Evolutionary conservation across 2,329 filamentous ascomycete species (phyloP).

Genomic region (Ceratocystis variospora): DNA sequence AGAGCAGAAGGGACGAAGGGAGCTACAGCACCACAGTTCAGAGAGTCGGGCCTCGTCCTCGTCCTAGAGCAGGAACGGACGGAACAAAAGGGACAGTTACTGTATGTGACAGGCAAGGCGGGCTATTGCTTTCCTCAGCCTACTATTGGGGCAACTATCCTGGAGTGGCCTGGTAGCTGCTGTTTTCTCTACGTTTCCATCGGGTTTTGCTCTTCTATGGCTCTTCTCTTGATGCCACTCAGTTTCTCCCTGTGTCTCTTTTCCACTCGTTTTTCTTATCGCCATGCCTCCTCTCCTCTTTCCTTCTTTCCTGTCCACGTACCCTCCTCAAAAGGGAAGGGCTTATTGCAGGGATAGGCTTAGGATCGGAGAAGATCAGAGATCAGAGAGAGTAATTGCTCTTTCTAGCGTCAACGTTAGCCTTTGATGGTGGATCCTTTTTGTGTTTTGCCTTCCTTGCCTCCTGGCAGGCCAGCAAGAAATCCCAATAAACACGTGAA

Average conservation of each 20-base stretch:
- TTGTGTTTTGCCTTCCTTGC: not conserved
- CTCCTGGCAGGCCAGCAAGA: not conserved
- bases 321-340: conserved; percentile 3
- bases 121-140: not conserved
- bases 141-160: too few species aligned
- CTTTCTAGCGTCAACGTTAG: not conserved
- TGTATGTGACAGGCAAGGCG: not conserved
- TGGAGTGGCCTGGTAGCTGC: too few species aligned
- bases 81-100: not conserved
- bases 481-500: not conserved
- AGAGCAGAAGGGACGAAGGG: not conserved
- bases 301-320: not conserved
- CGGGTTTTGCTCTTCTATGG: not conserved
- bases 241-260: not conserved
- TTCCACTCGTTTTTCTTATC: not conserved
- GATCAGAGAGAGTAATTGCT: conserved; percentile 3
- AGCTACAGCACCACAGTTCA: not conserved
- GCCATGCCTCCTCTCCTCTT: not conserved
- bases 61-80: conserved; percentile 1
- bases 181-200: not conserved
- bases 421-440: not conserved
- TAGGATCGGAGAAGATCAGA: not conserved
- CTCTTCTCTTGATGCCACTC: not conserved
- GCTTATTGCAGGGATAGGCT: not conserved
- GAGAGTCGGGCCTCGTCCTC: not conserved